Evolutionary conservation across 2,329 filamentous ascomycete species (phyloP).

Genomic region (Calonectria hawksworthii): DNA sequence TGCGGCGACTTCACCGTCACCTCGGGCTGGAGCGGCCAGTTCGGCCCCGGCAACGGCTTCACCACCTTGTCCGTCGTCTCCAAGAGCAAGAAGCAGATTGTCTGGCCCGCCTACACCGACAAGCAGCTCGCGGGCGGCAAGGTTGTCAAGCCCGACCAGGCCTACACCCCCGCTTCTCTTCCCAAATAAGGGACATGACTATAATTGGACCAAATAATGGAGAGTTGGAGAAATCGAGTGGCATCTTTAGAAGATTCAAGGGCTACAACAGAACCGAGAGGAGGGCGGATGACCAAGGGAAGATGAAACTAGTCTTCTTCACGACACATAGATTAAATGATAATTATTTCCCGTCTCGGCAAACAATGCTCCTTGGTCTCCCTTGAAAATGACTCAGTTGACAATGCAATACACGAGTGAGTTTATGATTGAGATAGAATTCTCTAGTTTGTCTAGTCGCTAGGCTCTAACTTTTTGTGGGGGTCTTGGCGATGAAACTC

Average conservation of each 20-base stretch:
- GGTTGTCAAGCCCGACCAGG: constrained; percentile 64
- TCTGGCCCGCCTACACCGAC: constrained; percentile 69
- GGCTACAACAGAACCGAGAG: neutral
- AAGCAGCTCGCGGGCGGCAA: constrained; percentile 59
- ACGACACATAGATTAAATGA: constrained; percentile 3
- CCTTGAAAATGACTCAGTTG: neutral
- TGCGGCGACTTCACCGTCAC: constrained; percentile 67
- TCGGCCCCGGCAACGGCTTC: constrained; percentile 66
- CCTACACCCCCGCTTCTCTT: constrained; percentile 54
- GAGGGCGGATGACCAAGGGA: neutral
- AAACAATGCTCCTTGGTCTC: neutral
- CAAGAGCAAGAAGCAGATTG: constrained; percentile 58
- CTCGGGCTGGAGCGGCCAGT: constrained; percentile 69
- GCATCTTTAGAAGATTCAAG: neutral
- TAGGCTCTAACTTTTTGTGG: neutral
- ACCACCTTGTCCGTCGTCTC: constrained; percentile 66
- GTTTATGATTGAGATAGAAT: neutral
- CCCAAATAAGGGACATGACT: constrained; percentile 29
- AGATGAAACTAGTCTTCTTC: neutral
- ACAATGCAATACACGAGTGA: neutral
- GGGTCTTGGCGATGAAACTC: constrained; percentile 7
- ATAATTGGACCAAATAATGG: too few species aligned
- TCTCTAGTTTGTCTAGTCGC: neutral
- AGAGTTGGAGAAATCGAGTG: neutral
- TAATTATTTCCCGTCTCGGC: constrained; percentile 1